Evolutionary conservation across 768 basidiomycete genomes (phyloP).

Genomic region (Austroboletus eburneus): DNA sequence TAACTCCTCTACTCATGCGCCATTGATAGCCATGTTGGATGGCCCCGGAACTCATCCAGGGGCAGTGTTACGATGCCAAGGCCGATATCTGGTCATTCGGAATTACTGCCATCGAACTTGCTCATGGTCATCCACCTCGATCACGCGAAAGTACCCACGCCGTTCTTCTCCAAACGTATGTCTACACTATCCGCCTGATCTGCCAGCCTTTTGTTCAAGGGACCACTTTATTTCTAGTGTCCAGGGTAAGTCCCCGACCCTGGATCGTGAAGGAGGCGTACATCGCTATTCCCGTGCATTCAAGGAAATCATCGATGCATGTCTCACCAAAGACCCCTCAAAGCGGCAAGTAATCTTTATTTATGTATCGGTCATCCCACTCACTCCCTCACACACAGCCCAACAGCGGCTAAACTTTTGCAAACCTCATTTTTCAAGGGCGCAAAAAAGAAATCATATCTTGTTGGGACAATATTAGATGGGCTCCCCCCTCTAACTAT

Average conservation of each 20-base stretch:
- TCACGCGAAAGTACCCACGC: constrained; percentile 69
- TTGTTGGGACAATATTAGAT: constrained; percentile 72
- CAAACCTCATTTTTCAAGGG: constrained; percentile 74
- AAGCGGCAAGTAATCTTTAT: constrained; percentile 46
- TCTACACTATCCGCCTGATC: constrained; percentile 6
- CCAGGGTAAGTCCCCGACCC: constrained; percentile 70
- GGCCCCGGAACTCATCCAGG: constrained; percentile 91
- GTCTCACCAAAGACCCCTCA: constrained; percentile 80
- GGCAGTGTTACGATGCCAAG: constrained; percentile 76
- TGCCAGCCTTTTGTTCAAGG: background rate
- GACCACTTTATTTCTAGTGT: constrained; percentile 41
- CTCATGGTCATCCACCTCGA: constrained; percentile 83
- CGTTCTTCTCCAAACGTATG: constrained; percentile 72
- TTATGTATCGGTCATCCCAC: background rate
- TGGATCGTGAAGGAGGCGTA: constrained; percentile 67
- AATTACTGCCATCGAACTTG: constrained; percentile 88
- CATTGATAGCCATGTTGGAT: constrained; percentile 81
- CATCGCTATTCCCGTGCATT: constrained; percentile 78
- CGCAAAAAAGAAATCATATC: constrained; percentile 74
- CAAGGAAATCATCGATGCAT: constrained; percentile 78
- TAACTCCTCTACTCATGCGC: constrained; percentile 1
- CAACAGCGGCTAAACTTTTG: constrained; percentile 73
- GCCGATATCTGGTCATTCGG: constrained; percentile 98
- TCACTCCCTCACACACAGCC: constrained; percentile 41
- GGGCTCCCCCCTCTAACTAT: constrained; percentile 68